Conservation (phyloP, 1,284 basidiomycete species). For the Fomitopsis palustris region DNA sequence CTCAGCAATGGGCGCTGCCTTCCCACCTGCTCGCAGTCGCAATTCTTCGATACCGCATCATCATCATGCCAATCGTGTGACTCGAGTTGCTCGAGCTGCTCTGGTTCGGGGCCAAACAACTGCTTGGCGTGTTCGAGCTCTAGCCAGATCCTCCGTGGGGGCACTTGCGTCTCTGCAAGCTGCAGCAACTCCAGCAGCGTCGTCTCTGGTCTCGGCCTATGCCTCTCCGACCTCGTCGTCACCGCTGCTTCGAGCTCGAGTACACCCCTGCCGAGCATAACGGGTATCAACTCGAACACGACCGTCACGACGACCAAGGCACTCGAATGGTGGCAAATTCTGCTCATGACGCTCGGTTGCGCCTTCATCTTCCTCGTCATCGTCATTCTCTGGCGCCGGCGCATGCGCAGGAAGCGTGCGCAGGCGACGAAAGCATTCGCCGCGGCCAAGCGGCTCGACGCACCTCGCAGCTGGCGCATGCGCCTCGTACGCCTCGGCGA, state of each 20-base stretch:
- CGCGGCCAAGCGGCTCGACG: conserved; percentile 48
- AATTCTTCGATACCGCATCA: conserved; percentile 68
- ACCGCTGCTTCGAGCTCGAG: conserved; percentile 44
- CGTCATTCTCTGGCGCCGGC: conserved; percentile 65
- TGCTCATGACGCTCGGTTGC: conserved; percentile 77
- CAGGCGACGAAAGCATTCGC: conserved; percentile 66
- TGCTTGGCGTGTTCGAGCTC: conserved; percentile 74
- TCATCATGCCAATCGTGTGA: conserved; percentile 69
- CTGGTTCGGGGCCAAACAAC: conserved; percentile 54
- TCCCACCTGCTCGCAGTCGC: conserved; percentile 64
- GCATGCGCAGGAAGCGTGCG: conserved; percentile 61
- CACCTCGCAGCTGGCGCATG: conserved; percentile 46
- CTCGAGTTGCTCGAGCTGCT: conserved; percentile 70
- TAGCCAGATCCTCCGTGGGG: conserved; percentile 56
- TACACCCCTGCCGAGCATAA: conserved; percentile 50
- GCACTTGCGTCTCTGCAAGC: conserved; percentile 58
- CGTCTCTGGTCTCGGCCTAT: conserved; percentile 68
- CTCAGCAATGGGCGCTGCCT: conserved; percentile 71
- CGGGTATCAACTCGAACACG: conserved; percentile 46
- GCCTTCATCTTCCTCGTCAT: conserved; percentile 70
- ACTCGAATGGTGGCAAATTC: conserved; percentile 77
- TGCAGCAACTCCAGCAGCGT: conserved; percentile 54
- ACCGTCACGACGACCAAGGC: conserved; percentile 26
- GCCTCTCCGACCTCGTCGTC: conserved; percentile 70
- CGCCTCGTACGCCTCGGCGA: conserved; percentile 54